phyloP scores from a whole-genome alignment of 495 filamentous ascomycete species.

The Pseudomonodictys pantanalensis region DNA sequence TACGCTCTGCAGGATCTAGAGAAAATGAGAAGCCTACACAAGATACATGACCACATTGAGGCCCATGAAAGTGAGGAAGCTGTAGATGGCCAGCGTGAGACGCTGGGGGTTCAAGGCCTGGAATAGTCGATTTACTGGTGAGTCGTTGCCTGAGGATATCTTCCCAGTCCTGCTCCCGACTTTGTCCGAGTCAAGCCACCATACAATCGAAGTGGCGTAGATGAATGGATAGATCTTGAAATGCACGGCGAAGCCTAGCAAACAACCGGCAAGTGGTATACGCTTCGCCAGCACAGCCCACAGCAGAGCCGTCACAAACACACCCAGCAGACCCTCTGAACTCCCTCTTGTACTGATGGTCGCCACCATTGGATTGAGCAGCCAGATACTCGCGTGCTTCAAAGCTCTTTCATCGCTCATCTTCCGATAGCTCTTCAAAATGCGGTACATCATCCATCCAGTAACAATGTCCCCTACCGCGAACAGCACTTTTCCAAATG shows the following conservation, averaged over 20 bases:
- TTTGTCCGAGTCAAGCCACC: slow-evolving; percentile 71
- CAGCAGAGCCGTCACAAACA: slow-evolving; percentile 74
- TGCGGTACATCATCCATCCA: slow-evolving; percentile 76
- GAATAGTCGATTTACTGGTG: slow-evolving; percentile 24
- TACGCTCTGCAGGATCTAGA: background rate
- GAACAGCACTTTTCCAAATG: slow-evolving; percentile 86
- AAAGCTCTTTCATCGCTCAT: slow-evolving; percentile 57
- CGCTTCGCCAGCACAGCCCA: slow-evolving; percentile 68
- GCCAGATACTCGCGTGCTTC: slow-evolving; percentile 79
- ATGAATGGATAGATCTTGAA: slow-evolving; percentile 99
- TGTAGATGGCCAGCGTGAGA: slow-evolving; percentile 59
- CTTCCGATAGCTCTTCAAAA: slow-evolving; percentile 49
- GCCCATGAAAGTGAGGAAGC: slow-evolving; percentile 64
- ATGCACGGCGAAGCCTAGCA: slow-evolving; percentile 84
- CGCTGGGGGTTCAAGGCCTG: slow-evolving; percentile 62
- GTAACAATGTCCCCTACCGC: slow-evolving; percentile 77
- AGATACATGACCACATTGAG: slow-evolving; percentile 77
- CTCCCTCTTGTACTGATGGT: slow-evolving; percentile 92
- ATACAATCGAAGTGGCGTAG: slow-evolving; percentile 81
- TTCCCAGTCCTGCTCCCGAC: background rate
- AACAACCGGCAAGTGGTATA: slow-evolving; percentile 63
- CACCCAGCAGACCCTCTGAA: slow-evolving; percentile 84
- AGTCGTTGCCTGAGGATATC: background rate
- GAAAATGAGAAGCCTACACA: slow-evolving; percentile 55
- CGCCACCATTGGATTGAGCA: slow-evolving; percentile 97